These are phyloP conservation scores for Xeromyces bisporus DNA, from an alignment of 495 filamentous ascomycete species.

Conservation along the genomic window DNA sequence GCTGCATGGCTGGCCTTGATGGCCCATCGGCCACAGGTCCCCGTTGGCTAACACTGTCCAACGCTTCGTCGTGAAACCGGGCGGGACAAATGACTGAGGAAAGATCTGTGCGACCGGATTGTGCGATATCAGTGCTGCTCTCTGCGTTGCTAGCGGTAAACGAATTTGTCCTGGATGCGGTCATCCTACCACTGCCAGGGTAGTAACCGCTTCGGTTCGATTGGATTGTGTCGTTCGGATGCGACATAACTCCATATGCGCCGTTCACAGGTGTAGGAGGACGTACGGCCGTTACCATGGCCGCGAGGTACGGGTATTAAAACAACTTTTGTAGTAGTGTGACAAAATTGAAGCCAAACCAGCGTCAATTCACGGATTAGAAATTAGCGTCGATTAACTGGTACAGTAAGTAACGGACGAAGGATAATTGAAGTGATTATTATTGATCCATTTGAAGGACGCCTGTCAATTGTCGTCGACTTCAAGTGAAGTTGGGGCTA, in stretches of 20 bases:
- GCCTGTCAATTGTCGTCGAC: too few relatives aligned
- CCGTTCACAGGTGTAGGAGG: slow-evolving; percentile 30
- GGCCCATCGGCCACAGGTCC: slow-evolving; percentile 40
- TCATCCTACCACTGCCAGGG: slow-evolving; percentile 13
- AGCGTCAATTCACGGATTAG: too few relatives aligned
- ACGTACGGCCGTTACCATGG: slow-evolving; percentile 27
- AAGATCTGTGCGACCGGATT: slow-evolving; percentile 20
- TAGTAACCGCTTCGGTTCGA: slow-evolving; percentile 18
- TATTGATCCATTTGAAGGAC: too few relatives aligned
- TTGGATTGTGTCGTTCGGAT: slow-evolving; percentile 12
- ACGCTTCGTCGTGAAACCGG: slow-evolving; percentile 55
- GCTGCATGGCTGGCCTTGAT: slow-evolving; percentile 24
- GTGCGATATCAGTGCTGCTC: slow-evolving; percentile 22
- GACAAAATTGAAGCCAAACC: not conserved
- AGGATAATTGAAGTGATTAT: too few relatives aligned
- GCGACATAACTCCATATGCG: slow-evolving; percentile 16
- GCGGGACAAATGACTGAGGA: slow-evolving; percentile 30
- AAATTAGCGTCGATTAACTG: too few relatives aligned
- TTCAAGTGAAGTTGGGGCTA: too few relatives aligned
- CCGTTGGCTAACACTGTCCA: slow-evolving; percentile 48
- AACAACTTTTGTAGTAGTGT: not conserved
- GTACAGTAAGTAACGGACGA: too few relatives aligned
- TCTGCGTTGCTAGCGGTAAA: slow-evolving; percentile 18
- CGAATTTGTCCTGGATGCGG: slow-evolving; percentile 23
- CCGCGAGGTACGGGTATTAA: too few relatives aligned